Conservation (phyloP, 140 eudicot species). For the Flaveria floridana region DNA sequence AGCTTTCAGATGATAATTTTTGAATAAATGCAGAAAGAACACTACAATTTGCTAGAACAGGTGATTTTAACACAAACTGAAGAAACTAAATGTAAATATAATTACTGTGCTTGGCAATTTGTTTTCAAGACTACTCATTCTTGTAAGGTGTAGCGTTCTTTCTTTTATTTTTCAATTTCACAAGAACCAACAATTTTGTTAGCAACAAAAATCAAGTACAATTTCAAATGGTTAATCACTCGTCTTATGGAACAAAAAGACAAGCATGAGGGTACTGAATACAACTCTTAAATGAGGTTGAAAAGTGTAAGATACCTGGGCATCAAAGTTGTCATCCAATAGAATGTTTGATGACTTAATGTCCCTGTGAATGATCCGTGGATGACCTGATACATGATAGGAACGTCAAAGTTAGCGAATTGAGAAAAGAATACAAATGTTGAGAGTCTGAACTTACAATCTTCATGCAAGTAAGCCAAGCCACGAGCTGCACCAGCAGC, state of each 20-base stretch:
- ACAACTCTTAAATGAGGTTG: not conserved
- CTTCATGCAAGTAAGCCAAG: slow-evolving; percentile 90
- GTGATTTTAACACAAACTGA: slow-evolving; percentile 7
- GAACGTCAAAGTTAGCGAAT: not conserved
- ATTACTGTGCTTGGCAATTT: not conserved
- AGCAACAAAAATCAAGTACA: not conserved
- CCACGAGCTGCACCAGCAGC: slow-evolving; percentile 99
- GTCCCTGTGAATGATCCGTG: slow-evolving; percentile 83
- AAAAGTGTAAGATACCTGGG: slow-evolving; percentile 47
- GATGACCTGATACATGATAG: slow-evolving; percentile 63
- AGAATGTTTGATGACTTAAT: slow-evolving; percentile 82
- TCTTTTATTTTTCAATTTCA: not conserved
- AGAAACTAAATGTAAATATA: slow-evolving; percentile 17
- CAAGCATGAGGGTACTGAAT: not conserved
- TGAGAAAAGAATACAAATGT: not conserved
- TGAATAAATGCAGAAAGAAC: not conserved
- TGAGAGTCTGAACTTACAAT: slow-evolving; percentile 51
- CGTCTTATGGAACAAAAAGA: not conserved
- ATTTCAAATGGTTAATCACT: not conserved
- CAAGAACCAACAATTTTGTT: not conserved
- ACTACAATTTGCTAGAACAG: not conserved
- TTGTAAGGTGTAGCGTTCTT: not conserved
- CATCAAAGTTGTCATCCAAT: slow-evolving; percentile 70
- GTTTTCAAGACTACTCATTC: not conserved
- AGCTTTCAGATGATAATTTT: not conserved